Base-by-base conservation (phyloP, 768 basidiomycete species). In the Rhodosporidiobolus sp. region DNA sequence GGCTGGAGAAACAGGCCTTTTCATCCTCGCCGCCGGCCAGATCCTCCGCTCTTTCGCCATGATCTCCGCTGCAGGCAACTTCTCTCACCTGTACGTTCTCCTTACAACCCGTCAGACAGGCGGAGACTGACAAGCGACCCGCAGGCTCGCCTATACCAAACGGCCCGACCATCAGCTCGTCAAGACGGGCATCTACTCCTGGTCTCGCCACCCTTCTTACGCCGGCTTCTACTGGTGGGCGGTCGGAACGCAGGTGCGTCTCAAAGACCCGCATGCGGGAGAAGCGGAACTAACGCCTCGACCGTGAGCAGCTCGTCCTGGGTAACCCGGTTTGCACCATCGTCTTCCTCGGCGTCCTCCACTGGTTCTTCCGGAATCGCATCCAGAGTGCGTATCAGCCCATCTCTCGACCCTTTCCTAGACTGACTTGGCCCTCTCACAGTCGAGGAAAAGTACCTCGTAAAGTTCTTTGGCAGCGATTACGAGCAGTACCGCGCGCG, bases 201-300 rank as follows among this genome's bases (percentile, higher is more conserved):
- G 79, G 88, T 84, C 71, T 72, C 87, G 96, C 22, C 96, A 99
- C 81, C 96, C 96, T 19, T 96, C 95, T 0, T 99, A 99, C 77
- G 87, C 91, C 3, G 96, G 94, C 4, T 99, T 97, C 84, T 95
- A 91, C 81, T 98, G 95, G 81, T 98, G 96, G 96, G 94, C 93
- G 0, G 78, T 99, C 35, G 93, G 94, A 4, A 96, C 93, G 0
- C 96, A 99, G 80, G 74, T 72, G 45, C 14, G 67, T 10, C 28
- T 17, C 10, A 4, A n/a, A n/a, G n/a, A n/a, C n/a, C n/a, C n/a
- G n/a, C n/a, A n/a, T n/a, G n/a, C n/a, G n/a, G n/a, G n/a, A n/a
- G n/a, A n/a, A n/a, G 38, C 20, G 53, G 24, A 19, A 2, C 50
- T n/a, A 2, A 24, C 45, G 30, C 11, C 9, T 0, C 11, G 3